These are phyloP conservation scores for Lachnellula arida DNA, from an alignment of 2,329 filamentous ascomycete species.

Conservation along the genomic window DNA sequence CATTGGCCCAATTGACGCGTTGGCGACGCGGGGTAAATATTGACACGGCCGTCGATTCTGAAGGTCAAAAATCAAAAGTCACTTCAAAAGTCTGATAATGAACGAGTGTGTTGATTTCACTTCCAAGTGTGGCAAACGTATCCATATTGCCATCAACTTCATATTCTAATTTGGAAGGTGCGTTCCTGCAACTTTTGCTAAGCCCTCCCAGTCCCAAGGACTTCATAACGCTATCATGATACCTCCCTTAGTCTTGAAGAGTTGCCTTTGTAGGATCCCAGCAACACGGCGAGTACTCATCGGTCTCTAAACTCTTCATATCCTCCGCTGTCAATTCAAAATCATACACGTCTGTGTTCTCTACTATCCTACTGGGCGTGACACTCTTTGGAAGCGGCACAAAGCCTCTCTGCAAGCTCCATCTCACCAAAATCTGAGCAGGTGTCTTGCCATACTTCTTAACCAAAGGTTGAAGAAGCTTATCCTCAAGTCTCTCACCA, in stretches of 20 bases:
- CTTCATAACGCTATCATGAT: not conserved
- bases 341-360: constrained; percentile 55
- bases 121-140: too few species aligned
- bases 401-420: constrained; percentile 75
- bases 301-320: constrained; percentile 44
- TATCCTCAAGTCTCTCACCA: constrained; percentile 67
- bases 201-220: not conserved
- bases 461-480: constrained; percentile 57
- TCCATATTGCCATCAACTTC: too few species aligned
- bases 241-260: not conserved
- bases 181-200: not conserved
- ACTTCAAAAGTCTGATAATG: too few species aligned
- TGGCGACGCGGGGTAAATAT: constrained; percentile 13
- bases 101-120: too few species aligned
- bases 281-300: constrained; percentile 48
- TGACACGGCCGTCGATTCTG: not conserved
- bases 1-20: constrained; percentile 8
- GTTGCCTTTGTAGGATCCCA: constrained; percentile 49
- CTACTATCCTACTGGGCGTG: constrained; percentile 58
- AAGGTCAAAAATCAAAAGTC: not conserved
- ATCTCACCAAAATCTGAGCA: constrained; percentile 75
- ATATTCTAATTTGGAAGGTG: too few species aligned
- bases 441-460: constrained; percentile 69
- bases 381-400: constrained; percentile 72
- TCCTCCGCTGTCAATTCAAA: constrained; percentile 53